phyloP scores from a whole-genome alignment of 176 grass and related monocot genomes.

The Juncus effusus region DNA sequence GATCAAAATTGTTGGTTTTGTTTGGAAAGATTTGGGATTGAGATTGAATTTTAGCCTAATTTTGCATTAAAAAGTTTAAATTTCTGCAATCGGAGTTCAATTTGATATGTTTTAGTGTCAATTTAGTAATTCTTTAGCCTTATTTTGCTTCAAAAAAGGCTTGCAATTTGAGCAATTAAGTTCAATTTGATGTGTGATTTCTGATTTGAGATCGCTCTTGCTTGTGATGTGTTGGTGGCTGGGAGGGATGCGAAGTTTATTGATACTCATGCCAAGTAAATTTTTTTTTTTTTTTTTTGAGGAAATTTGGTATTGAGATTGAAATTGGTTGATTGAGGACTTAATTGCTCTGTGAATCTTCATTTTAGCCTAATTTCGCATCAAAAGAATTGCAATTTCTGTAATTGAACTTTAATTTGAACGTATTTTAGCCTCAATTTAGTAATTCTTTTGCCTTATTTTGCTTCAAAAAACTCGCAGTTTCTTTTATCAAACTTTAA shows the following conservation, averaged over 20 bases:
- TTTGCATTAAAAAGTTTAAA: neutral
- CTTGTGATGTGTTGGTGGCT: conserved; percentile 76
- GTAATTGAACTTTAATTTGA: neutral
- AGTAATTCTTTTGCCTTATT: neutral
- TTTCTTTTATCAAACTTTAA: neutral
- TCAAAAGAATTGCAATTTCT: neutral
- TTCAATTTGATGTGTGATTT: conserved; percentile 53
- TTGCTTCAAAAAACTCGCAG: neutral
- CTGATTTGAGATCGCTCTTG: conserved; percentile 84
- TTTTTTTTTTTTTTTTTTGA: neutral
- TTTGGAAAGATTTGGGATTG: neutral
- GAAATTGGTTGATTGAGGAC: no score
- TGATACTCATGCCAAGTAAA: conserved; percentile 80
- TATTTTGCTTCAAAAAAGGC: no score
- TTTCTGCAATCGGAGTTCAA: neutral
- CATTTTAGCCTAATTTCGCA: neutral
- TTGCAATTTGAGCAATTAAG: conserved; percentile 45
- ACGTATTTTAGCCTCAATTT: neutral
- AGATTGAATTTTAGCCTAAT: no score
- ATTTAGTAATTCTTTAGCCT: no score
- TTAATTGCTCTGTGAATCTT: neutral
- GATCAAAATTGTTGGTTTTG: neutral
- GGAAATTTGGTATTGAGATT: no score
- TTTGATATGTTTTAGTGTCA: no score
- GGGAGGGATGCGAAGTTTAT: conserved; percentile 74